Conservation (phyloP, 495 filamentous ascomycete species). For the Clavariopsis aquatica region DNA sequence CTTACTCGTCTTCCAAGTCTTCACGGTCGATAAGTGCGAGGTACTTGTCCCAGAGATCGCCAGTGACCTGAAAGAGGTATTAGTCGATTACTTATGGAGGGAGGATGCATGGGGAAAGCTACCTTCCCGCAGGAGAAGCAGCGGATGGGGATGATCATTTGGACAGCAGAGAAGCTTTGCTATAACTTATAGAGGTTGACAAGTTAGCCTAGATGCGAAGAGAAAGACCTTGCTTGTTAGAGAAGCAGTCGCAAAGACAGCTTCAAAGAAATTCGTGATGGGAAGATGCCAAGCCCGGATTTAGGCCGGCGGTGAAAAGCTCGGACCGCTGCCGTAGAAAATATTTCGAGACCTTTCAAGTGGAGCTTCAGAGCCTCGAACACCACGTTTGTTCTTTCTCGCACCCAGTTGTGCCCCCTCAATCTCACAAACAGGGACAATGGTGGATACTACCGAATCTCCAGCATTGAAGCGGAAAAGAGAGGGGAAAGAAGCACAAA, state of each 20-base stretch:
- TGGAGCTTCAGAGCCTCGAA: not conserved
- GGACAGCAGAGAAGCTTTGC: not conserved
- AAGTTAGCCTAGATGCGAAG: not conserved
- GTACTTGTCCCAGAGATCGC: slow-evolving; percentile 95
- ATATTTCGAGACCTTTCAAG: slow-evolving; percentile 21
- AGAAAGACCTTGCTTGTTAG: not conserved
- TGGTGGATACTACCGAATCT: slow-evolving; percentile 11
- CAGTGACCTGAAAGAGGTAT: slow-evolving; percentile 69
- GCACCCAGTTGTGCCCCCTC: not conserved
- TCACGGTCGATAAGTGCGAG: slow-evolving; percentile 74
- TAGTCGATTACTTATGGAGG: not conserved
- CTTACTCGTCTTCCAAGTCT: slow-evolving; percentile 76
- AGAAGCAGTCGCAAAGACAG: not conserved
- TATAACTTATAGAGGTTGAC: slow-evolving; percentile 3
- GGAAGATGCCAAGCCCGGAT: slow-evolving; percentile 8
- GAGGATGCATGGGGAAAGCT: not conserved
- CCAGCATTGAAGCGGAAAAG: slow-evolving; percentile 36
- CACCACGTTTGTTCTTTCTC: not conserved
- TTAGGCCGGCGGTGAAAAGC: slow-evolving; percentile 17
- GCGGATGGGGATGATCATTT: slow-evolving; percentile 96
- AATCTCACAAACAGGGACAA: not conserved
- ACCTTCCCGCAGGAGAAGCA: slow-evolving; percentile 99
- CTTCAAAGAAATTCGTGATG: slow-evolving; percentile 28
- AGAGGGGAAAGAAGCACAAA: slow-evolving; percentile 17
- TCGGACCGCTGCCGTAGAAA: slow-evolving; percentile 19